Evolutionary conservation across 192 early-diverging fungal species (phyloP).

Genomic region (Coemansia furcata): DNA sequence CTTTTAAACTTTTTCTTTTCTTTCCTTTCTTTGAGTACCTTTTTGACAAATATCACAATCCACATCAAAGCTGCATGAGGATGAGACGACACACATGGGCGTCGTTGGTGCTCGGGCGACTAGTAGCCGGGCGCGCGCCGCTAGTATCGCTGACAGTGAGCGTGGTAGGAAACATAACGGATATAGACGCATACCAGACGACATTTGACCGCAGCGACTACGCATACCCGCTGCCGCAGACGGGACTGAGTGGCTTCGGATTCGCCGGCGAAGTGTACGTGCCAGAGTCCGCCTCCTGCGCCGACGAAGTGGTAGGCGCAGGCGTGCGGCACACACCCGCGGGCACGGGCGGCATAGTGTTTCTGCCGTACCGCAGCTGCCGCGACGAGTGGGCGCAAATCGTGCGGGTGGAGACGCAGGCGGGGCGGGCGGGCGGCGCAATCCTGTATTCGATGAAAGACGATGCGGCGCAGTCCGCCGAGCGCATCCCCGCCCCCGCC

Average conservation of each 20-base stretch:
- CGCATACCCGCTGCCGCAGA: conserved; percentile 37
- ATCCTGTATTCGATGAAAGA: conserved; percentile 45
- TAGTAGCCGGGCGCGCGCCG: conserved; percentile 16
- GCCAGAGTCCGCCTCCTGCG: conserved; percentile 19
- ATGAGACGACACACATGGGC: neutral
- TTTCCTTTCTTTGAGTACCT: neutral
- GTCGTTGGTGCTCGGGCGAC: neutral
- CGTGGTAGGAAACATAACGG: conserved; percentile 20
- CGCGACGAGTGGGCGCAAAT: conserved; percentile 32
- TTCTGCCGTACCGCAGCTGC: conserved; percentile 40
- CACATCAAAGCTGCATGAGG: neutral
- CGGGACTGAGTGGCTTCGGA: conserved; percentile 24
- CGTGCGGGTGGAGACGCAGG: conserved; percentile 19
- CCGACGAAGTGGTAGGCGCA: conserved; percentile 19
- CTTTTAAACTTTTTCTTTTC: neutral
- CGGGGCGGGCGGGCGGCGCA: conserved; percentile 23
- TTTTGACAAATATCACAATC: neutral
- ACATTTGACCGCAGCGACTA: conserved; percentile 50
- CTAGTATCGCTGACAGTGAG: conserved; percentile 42
- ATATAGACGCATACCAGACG: conserved; percentile 17
- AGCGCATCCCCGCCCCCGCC: conserved; percentile 6
- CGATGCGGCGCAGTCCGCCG: conserved; percentile 45
- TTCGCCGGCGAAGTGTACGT: conserved; percentile 48
- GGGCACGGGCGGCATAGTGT: conserved; percentile 29
- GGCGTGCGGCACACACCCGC: neutral